Evolutionary conservation across 2,329 filamentous ascomycete genomes (phyloP).

Genomic region (Verticillium klebahnii): DNA sequence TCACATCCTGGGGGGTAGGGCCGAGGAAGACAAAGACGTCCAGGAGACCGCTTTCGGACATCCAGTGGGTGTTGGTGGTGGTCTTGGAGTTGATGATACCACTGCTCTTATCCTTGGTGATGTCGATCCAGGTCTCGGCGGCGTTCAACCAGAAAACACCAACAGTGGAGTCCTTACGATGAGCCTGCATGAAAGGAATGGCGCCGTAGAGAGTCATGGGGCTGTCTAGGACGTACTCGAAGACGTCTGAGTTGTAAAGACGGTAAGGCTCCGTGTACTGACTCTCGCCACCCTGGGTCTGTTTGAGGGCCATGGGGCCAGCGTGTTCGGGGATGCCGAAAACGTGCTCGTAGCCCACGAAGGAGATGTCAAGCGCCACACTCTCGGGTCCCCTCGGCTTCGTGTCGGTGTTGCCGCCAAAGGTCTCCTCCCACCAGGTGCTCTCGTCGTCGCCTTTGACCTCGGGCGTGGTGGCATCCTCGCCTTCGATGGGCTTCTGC

Average conservation of each 20-base stretch:
- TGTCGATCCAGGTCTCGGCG: conserved; percentile 96
- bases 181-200: conserved; percentile 97
- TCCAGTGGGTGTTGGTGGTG: conserved; percentile 81
- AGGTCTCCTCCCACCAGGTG: conserved; percentile 97
- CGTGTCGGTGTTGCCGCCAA: conserved; percentile 90
- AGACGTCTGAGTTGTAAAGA: conserved; percentile 94
- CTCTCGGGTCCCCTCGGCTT: conserved; percentile 96
- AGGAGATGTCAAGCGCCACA: conserved; percentile 84
- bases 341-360: conserved; percentile 86
- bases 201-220: conserved; percentile 98
- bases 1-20: conserved; percentile 77
- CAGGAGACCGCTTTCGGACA: conserved; percentile 84
- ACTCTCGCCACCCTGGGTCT: conserved; percentile 83
- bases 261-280: conserved; percentile 88
- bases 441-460: conserved; percentile 64
- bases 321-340: conserved; percentile 94
- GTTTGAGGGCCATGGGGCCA: conserved; percentile 79
- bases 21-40: conserved; percentile 95
- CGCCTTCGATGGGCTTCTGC: conserved; percentile 22
- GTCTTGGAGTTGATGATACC: conserved; percentile 63
- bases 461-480: conserved; percentile 36
- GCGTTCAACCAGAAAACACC: conserved; percentile 97
- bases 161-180: conserved; percentile 87
- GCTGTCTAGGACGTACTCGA: conserved; percentile 95
- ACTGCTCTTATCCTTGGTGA: conserved; percentile 71